A percentile compares a stretch with the other conserved stretches of the same genome.
Evolutionary conservation across 139 green algal species (phyloP).

Genomic region (Coccomyxa sp.): DNA sequence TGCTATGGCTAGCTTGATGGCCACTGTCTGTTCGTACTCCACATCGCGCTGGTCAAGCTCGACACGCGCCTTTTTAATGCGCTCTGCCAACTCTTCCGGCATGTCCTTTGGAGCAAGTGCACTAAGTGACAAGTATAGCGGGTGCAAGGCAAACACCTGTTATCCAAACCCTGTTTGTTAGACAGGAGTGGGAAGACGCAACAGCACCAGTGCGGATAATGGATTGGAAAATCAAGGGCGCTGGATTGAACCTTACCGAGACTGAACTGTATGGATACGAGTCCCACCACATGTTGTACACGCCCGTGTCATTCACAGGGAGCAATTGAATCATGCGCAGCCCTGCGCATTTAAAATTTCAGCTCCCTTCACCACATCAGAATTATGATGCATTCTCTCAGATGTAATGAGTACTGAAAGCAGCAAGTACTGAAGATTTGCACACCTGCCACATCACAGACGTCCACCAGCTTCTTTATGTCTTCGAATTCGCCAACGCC

Average conservation of each 20-base stretch:
- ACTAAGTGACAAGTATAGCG: conserved; percentile 73
- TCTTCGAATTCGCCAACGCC: conserved; percentile 92
- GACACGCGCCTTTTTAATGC: conserved; percentile 27
- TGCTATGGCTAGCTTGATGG: conserved; percentile 69
- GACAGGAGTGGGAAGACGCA: not conserved
- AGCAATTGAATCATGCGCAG: conserved; percentile 85
- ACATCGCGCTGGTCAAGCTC: conserved; percentile 48
- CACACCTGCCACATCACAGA: conserved; percentile 41
- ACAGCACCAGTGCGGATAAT: not conserved
- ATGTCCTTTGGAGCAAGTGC: conserved; percentile 20
- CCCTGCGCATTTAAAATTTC: conserved; percentile 23
- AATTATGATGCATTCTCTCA: not conserved
- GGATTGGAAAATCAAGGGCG: not conserved
- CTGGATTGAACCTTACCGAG: conserved; percentile 42
- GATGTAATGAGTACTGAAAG: not conserved
- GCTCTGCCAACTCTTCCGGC: conserved; percentile 27
- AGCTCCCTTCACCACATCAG: not conserved
- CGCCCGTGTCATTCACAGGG: conserved; percentile 92
- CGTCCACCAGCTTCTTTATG: conserved; percentile 74
- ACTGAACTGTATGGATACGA: conserved; percentile 93
- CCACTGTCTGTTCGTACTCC: conserved; percentile 82
- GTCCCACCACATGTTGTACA: conserved; percentile 89
- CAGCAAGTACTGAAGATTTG: not conserved
- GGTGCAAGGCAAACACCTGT: conserved; percentile 86
- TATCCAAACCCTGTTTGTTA: not conserved